Conservation (phyloP, 208 protist species). For the Porcisia deanei region DNA sequence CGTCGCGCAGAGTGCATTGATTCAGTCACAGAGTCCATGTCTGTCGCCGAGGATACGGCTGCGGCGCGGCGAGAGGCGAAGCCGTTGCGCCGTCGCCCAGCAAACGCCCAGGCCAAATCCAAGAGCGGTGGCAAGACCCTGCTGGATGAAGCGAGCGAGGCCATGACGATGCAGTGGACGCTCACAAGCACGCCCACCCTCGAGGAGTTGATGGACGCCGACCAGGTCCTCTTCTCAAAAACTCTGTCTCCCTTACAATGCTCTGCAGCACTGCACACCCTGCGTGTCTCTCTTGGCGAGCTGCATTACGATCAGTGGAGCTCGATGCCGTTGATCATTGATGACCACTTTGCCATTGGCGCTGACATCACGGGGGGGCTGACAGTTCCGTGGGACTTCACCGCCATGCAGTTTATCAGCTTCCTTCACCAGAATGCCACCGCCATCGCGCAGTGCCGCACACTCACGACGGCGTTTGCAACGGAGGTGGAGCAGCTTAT, state of each 20-base stretch:
- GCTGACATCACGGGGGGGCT: slow-evolving; percentile 70
- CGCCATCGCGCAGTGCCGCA: slow-evolving; percentile 58
- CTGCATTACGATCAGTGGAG: slow-evolving; percentile 89
- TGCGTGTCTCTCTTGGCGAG: slow-evolving; percentile 76
- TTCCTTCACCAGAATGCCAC: slow-evolving; percentile 84
- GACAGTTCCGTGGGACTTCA: slow-evolving; percentile 91
- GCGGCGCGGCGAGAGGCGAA: slow-evolving; percentile 74
- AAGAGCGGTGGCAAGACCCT: slow-evolving; percentile 45
- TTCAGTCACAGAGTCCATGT: slow-evolving; percentile 72
- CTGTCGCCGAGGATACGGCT: slow-evolving; percentile 73
- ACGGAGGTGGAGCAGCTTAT: slow-evolving; percentile 80
- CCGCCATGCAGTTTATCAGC: slow-evolving; percentile 68
- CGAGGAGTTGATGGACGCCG: slow-evolving; percentile 91
- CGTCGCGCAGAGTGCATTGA: slow-evolving; percentile 87
- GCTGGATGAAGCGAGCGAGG: slow-evolving; percentile 87
- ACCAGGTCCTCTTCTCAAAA: slow-evolving; percentile 83
- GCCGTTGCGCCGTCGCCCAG: slow-evolving; percentile 69
- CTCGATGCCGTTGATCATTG: slow-evolving; percentile 86
- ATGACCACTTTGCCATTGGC: slow-evolving; percentile 77
- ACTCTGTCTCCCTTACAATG: slow-evolving; percentile 85
- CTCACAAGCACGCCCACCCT: slow-evolving; percentile 75
- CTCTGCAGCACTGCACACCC: slow-evolving; percentile 84
- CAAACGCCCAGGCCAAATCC: slow-evolving; percentile 10
- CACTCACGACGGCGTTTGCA: slow-evolving; percentile 48
- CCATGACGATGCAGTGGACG: slow-evolving; percentile 72